Conservation (phyloP, 2,329 filamentous ascomycete species). For the Pestalotiopsis sp. region DNA sequence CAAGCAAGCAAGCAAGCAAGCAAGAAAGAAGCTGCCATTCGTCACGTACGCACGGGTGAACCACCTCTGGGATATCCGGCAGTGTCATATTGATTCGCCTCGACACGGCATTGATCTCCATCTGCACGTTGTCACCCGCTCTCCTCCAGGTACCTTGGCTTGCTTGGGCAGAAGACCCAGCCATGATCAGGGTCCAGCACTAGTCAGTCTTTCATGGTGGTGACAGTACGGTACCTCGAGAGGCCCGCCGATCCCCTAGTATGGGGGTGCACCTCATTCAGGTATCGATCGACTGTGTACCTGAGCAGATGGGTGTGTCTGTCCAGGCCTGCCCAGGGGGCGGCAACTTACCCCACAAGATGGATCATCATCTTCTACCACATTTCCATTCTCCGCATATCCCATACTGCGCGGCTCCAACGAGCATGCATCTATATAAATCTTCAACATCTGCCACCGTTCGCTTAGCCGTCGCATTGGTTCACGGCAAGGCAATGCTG, state of each 20-base stretch:
- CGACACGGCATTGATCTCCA: slow-evolving; percentile 29
- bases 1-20: background rate
- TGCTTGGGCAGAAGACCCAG: background rate
- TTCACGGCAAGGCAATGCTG: slow-evolving; percentile 16
- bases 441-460: slow-evolving; percentile 34
- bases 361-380: background rate
- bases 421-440: slow-evolving; percentile 37
- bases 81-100: slow-evolving; percentile 22
- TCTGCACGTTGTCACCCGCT: slow-evolving; percentile 25
- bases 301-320: slow-evolving; percentile 19
- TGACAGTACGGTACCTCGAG: slow-evolving; percentile 20
- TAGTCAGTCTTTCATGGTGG: background rate
- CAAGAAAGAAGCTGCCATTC: background rate
- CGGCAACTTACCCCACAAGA: slow-evolving; percentile 25
- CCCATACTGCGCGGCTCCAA: slow-evolving; percentile 32
- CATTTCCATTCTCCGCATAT: slow-evolving; percentile 28
- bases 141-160: slow-evolving; percentile 15
- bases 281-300: slow-evolving; percentile 26
- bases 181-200: background rate
- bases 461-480: slow-evolving; percentile 26
- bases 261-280: slow-evolving; percentile 16
- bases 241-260: slow-evolving; percentile 25
- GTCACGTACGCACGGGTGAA: slow-evolving; percentile 17
- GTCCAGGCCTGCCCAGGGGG: slow-evolving; percentile 1
- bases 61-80: slow-evolving; percentile 18